Percentiles rank a stretch among this genome's conserved stretches.
Conservation (phyloP, 2,329 filamentous ascomycete species). For the Cercospora sp. region DNA sequence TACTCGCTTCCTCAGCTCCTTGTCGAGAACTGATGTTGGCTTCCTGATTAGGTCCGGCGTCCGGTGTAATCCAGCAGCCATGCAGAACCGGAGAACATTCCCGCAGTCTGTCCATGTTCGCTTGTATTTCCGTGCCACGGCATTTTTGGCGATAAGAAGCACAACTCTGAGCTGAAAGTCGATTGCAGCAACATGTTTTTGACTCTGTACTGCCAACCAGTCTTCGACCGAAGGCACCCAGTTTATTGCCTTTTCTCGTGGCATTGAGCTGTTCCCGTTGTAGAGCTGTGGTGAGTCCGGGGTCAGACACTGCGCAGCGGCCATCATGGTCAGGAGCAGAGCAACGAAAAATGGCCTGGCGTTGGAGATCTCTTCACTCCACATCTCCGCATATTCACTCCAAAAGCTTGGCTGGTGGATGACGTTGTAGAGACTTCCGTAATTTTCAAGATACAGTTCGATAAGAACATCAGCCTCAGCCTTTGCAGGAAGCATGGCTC, state of each 20-base stretch:
- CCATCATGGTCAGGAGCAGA: constrained; percentile 44
- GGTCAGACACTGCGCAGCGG: constrained; percentile 41
- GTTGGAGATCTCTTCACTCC: constrained; percentile 40
- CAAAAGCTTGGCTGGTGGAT: constrained; percentile 56
- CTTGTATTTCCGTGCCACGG: constrained; percentile 55
- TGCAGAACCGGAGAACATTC: constrained; percentile 53
- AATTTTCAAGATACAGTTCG: constrained; percentile 51
- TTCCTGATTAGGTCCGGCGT: constrained; percentile 45
- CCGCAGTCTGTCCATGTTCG: constrained; percentile 55
- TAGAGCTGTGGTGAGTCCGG: constrained; percentile 39
- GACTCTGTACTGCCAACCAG: constrained; percentile 49
- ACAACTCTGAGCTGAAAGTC: constrained; percentile 56
- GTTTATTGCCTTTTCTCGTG: constrained; percentile 42
- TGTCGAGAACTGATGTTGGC: constrained; percentile 47
- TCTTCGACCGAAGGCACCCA: constrained; percentile 44
- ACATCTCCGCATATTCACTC: constrained; percentile 52
- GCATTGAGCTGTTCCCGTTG: constrained; percentile 46
- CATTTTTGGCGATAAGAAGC: constrained; percentile 52
- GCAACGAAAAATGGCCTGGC: constrained; percentile 41
- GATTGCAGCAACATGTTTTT: constrained; percentile 54
- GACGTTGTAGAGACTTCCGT: constrained; percentile 55
- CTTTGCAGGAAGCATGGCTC: constrained; percentile 41
- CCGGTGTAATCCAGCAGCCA: constrained; percentile 56
- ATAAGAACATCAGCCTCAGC: constrained; percentile 46
- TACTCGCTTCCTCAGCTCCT: constrained; percentile 56